Conservation (phyloP, 1,284 basidiomycete genomes). For the Fomitopsis palustris region DNA sequence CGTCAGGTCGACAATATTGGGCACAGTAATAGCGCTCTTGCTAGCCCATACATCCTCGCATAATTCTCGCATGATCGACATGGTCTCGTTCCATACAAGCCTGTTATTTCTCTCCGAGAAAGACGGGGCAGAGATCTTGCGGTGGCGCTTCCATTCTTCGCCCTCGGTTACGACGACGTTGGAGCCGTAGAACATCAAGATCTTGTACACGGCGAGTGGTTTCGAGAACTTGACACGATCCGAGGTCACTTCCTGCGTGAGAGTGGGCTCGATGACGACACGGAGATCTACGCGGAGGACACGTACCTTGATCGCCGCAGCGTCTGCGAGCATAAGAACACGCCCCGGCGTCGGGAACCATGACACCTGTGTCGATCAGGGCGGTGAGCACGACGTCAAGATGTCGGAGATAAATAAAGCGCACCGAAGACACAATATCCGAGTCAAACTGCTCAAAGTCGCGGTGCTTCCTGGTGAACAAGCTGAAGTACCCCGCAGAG, state of each 20-base stretch:
- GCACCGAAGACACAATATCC: constrained; percentile 18
- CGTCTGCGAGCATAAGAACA: constrained; percentile 17
- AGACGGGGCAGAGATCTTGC: constrained; percentile 42
- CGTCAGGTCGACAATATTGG: constrained; percentile 38
- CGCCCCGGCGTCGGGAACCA: not conserved
- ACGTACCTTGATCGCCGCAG: constrained; percentile 18
- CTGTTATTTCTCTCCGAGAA: constrained; percentile 49
- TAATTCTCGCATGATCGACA: constrained; percentile 35
- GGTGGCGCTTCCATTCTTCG: constrained; percentile 57
- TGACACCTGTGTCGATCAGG: not conserved
- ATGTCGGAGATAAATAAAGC: not conserved
- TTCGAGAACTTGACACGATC: constrained; percentile 31
- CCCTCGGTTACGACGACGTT: constrained; percentile 60
- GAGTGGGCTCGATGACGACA: not conserved
- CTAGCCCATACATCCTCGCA: constrained; percentile 35
- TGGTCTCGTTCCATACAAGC: constrained; percentile 55
- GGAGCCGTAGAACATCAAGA: constrained; percentile 37
- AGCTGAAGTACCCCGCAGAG: constrained; percentile 12
- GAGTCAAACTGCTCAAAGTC: constrained; percentile 16
- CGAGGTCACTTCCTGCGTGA: constrained; percentile 17
- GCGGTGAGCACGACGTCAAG: not conserved
- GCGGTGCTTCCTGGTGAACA: constrained; percentile 12
- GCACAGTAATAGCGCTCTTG: constrained; percentile 25
- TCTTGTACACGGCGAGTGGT: constrained; percentile 27
- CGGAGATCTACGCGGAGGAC: not conserved